Conservation (phyloP, 495 filamentous ascomycete species). For the Penicillium longicatenatum region DNA sequence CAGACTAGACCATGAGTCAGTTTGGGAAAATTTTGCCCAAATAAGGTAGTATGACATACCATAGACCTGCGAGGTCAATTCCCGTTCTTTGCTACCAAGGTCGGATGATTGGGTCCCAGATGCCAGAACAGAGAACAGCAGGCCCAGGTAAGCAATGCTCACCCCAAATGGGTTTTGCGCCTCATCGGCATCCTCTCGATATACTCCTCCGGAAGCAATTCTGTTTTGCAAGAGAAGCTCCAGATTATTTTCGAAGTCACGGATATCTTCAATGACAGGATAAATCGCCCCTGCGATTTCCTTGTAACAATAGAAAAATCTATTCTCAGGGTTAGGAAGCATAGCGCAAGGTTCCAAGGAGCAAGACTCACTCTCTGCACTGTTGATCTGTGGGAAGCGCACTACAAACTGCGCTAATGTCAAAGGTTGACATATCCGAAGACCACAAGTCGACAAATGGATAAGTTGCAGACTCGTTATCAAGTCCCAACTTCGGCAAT, state of each 20-base stretch:
- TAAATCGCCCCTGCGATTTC: slow-evolving; percentile 84
- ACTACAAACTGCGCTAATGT: slow-evolving; percentile 67
- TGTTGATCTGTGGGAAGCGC: slow-evolving; percentile 69
- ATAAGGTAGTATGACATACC: slow-evolving; percentile 30
- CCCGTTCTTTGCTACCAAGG: slow-evolving; percentile 59
- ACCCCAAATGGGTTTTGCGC: slow-evolving; percentile 55
- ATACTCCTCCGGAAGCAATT: slow-evolving; percentile 47
- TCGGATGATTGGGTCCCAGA: slow-evolving; percentile 82
- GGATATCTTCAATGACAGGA: slow-evolving; percentile 74
- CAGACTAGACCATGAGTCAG: slow-evolving; percentile 43
- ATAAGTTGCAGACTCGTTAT: slow-evolving; percentile 80
- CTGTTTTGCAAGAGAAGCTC: slow-evolving; percentile 68
- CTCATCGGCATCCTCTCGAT: slow-evolving; percentile 37
- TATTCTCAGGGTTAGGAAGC: slow-evolving; percentile 23
- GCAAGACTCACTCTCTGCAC: slow-evolving; percentile 63
- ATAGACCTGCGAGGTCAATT: slow-evolving; percentile 61
- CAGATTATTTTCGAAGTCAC: slow-evolving; percentile 67
- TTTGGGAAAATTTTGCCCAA: neutral
- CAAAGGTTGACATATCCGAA: slow-evolving; percentile 66
- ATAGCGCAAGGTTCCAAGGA: neutral
- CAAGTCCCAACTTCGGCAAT: slow-evolving; percentile 76
- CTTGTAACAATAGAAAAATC: slow-evolving; percentile 74
- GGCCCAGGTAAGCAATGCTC: slow-evolving; percentile 64
- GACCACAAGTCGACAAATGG: slow-evolving; percentile 70
- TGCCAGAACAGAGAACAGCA: slow-evolving; percentile 77